Percentiles rank a stretch among this genome's conserved stretches.
Evolutionary conservation across 2,329 filamentous ascomycete genomes (phyloP).

Genomic region (Zymoseptoria ardabiliae): DNA sequence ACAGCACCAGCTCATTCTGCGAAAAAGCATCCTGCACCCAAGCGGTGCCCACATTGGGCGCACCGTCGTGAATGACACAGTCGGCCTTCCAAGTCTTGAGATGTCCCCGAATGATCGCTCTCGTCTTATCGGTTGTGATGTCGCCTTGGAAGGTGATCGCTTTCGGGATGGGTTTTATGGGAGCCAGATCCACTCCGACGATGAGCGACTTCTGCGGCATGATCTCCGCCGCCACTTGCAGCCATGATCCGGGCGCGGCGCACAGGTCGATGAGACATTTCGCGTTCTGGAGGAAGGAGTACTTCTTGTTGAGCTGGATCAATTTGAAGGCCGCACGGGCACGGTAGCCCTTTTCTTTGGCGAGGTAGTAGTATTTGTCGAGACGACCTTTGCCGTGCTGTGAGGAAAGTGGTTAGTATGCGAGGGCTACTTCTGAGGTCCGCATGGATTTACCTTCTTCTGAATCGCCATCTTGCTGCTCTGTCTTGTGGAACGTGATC

Average conservation of each 20-base stretch:
- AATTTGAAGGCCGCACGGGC: constrained; percentile 96
- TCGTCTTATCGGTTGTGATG: constrained; percentile 94
- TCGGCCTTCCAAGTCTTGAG: constrained; percentile 96
- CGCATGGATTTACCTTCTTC: neutral
- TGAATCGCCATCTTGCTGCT: neutral
- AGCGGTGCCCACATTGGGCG: constrained; percentile 93
- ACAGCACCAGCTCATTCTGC: constrained; percentile 84
- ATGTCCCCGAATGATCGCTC: constrained; percentile 79
- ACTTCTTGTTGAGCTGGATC: constrained; percentile 98
- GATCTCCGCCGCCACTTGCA: constrained; percentile 88
- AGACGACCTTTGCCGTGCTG: constrained; percentile 94
- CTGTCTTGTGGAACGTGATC: neutral
- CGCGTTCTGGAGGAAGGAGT: constrained; percentile 94
- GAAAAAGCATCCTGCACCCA: constrained; percentile 99
- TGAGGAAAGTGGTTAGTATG: neutral
- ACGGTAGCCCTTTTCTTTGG: constrained; percentile 96
- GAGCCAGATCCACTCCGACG: constrained; percentile 85
- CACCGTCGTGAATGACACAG: constrained; percentile 91
- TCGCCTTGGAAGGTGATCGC: constrained; percentile 96
- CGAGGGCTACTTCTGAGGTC: neutral
- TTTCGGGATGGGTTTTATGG: constrained; percentile 91
- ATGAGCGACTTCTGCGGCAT: constrained; percentile 90
- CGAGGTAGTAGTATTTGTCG: constrained; percentile 98
- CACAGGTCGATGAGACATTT: constrained; percentile 96
- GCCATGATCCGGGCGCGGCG: constrained; percentile 94